Base-by-base conservation (phyloP, 73 alveolate genomes). In the Paramecium sexaurelia region DNA sequence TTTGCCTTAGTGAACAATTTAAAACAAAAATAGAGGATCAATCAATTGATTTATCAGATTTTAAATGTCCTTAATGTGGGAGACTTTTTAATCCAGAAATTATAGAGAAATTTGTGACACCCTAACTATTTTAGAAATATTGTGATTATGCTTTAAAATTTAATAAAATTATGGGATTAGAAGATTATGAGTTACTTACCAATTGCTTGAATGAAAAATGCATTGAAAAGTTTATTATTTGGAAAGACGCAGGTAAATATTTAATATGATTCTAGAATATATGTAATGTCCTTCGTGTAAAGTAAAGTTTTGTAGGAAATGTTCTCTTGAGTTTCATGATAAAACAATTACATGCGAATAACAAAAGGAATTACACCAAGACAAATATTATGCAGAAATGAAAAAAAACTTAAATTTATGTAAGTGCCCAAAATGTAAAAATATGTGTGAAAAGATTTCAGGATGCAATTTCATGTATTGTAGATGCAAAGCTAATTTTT, bases 381-480 rank as follows among this genome's bases (percentile, higher is more conserved):
- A 78, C 19, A 7, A 13, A 24, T 19, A 7, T n/a, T 39, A 39
- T 78, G n/a, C 15, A 9, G 90, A 78, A 9, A 24, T 41, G 90
- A 78, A 78, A 24, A 33, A 43, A 78, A 41, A 39, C 9, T 20
- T 40, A 20, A 3, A 40, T 4, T 10, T 78, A 7, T 56, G 73
- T n/a, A 78, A 26, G 41, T 78, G 90, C 24, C 90, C 90, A 19
- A 78, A 78, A 22, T 78, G 90, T 27, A 40, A 40, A 3, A 24
- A 22, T 7, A 8, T 24, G 39, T 32, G 75, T 39, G 69, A 78
- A 43, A 78, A 78, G 45, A 78, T 78, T 22, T 41, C 75, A 9
- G 90, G 90, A 6, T 78, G 90, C 35, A 78, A 78, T 43, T 78
- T 39, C 41, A 78, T 78, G 68, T 29, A 26, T 39, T 78, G 90